These are phyloP conservation scores for Camellia sinensis DNA, from an alignment of 148 eudicot genomes.

Conservation along the genomic window DNA sequence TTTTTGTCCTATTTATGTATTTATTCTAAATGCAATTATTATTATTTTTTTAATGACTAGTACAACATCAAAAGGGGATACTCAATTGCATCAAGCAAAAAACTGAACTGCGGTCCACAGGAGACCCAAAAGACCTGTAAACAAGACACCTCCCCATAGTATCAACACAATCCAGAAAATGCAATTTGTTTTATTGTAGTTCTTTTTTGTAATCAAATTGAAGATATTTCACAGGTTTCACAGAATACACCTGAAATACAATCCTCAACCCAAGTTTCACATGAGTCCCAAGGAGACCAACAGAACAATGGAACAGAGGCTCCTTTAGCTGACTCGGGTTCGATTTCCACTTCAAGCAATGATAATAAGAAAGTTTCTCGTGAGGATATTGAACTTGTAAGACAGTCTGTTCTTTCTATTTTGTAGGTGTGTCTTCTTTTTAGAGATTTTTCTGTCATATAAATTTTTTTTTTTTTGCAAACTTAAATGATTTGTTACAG, in stretches of 20 bases:
- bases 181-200: background rate
- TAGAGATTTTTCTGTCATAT: background rate
- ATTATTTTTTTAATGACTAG: no score
- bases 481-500: conserved; percentile 37
- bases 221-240: conserved; percentile 44
- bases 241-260: conserved; percentile 57
- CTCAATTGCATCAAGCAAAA: background rate
- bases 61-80: background rate
- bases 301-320: conserved; percentile 56
- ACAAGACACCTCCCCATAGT: background rate
- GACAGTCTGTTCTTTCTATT: conserved; percentile 19
- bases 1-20: background rate
- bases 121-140: no score
- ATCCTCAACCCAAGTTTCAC: conserved; percentile 52
- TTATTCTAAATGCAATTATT: background rate
- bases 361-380: conserved; percentile 87
- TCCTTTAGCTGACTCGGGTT: conserved; percentile 71
- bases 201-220: background rate
- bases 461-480: conserved; percentile 6
- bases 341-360: conserved; percentile 75
- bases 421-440: background rate
- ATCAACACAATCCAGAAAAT: background rate
- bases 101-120: no score
- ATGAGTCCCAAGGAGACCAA: conserved; percentile 67
- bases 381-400: conserved; percentile 96